phyloP scores from a whole-genome alignment of 441 rosid genomes.

The Biscutella laevigata region DNA sequence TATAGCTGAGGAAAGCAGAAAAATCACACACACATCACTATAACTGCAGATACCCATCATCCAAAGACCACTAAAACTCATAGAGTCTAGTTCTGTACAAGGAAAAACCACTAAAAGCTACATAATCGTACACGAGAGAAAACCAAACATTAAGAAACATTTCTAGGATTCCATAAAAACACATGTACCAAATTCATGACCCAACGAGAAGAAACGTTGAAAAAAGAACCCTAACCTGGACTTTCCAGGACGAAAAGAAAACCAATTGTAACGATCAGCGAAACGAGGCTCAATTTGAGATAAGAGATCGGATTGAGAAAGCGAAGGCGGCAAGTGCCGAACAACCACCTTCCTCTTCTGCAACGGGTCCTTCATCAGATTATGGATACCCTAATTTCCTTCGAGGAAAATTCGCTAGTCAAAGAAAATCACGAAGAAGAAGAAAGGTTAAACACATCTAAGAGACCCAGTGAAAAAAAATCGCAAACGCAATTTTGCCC shows the following conservation, averaged over 20 bases:
- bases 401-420: background rate
- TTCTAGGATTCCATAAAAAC: background rate
- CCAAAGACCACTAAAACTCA: too few species aligned
- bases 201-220: background rate
- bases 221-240: constrained; percentile 30
- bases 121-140: background rate
- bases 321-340: constrained; percentile 61
- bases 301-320: constrained; percentile 42
- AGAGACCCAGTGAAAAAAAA: constrained; percentile 5
- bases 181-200: constrained; percentile 12
- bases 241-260: constrained; percentile 45
- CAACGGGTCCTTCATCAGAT: constrained; percentile 36
- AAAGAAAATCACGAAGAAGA: constrained; percentile 7
- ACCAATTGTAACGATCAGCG: constrained; percentile 46
- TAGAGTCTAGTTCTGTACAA: background rate
- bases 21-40: constrained; percentile 9
- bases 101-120: background rate
- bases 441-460: constrained; percentile 15
- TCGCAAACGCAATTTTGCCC: constrained; percentile 28
- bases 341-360: constrained; percentile 51
- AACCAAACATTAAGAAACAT: constrained; percentile 6
- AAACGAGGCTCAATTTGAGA: constrained; percentile 45
- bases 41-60: too few species aligned
- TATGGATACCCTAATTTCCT: background rate
- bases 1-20: constrained; percentile 38